Percentiles rank a stretch among this genome's conserved stretches.
These are phyloP conservation scores for Russula dissimulans DNA, from an alignment of 768 basidiomycete species.

Conservation along the genomic window DNA sequence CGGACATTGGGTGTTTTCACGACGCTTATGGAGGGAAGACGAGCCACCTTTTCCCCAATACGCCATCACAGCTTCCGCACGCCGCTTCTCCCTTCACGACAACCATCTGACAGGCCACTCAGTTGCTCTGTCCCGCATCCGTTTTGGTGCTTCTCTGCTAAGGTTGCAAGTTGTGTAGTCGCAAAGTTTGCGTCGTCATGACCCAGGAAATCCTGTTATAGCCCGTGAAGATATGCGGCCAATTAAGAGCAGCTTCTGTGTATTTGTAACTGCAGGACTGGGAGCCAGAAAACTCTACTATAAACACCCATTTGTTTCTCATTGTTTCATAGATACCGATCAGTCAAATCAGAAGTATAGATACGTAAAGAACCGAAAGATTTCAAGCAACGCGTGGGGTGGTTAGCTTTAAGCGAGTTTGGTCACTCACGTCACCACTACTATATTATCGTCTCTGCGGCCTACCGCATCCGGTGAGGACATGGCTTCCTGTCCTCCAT, in stretches of 20 bases:
- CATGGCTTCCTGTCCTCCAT: not conserved
- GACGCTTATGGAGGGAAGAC: not conserved
- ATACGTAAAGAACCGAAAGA: not conserved
- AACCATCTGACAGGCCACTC: too few species aligned
- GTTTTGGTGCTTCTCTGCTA: too few species aligned
- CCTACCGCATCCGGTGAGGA: not conserved
- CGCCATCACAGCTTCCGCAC: not conserved
- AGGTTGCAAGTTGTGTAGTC: too few species aligned
- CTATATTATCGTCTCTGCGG: not conserved
- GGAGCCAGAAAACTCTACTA: not conserved
- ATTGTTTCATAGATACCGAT: not conserved
- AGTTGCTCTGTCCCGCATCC: too few species aligned
- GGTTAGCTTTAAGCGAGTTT: not conserved
- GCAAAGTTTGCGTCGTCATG: too few species aligned
- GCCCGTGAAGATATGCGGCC: not conserved
- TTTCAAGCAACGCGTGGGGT: not conserved
- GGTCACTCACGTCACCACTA: not conserved
- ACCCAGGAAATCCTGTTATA: not conserved
- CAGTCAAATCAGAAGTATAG: not conserved
- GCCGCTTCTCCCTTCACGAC: too few species aligned
- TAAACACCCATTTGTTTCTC: not conserved
- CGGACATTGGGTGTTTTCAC: not conserved
- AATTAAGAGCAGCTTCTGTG: not conserved
- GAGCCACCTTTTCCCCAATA: not conserved
- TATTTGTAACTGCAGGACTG: too few species aligned